These are phyloP conservation scores for Plasmopara viticola DNA, from an alignment of 352 stramenopile genomes.

Conservation along the genomic window DNA sequence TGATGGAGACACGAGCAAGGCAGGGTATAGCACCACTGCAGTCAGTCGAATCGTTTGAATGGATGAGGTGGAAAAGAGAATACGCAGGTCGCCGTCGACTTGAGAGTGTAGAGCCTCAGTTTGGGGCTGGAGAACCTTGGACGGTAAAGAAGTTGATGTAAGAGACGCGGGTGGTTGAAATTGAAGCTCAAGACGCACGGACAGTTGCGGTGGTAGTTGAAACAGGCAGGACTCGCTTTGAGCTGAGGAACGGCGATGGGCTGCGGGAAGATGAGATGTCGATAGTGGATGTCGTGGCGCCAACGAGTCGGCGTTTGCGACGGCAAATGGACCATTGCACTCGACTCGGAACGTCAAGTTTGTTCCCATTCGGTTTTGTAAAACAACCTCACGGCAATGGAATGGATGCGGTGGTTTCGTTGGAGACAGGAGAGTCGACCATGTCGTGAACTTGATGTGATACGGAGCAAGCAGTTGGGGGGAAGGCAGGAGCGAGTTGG, in stretches of 20 bases:
- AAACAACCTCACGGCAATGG: slow-evolving; percentile 43
- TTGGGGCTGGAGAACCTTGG: slow-evolving; percentile 12
- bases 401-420: slow-evolving; percentile 31
- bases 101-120: slow-evolving; percentile 14
- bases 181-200: slow-evolving; percentile 60
- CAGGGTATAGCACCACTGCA: slow-evolving; percentile 40
- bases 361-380: slow-evolving; percentile 55
- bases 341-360: slow-evolving; percentile 69
- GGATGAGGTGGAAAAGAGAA: slow-evolving; percentile 64
- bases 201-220: slow-evolving; percentile 55
- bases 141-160: slow-evolving; percentile 2
- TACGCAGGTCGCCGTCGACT: slow-evolving; percentile 44
- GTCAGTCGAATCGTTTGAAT: slow-evolving; percentile 52
- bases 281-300: slow-evolving; percentile 59
- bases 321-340: slow-evolving; percentile 49
- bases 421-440: slow-evolving; percentile 40
- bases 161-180: slow-evolving; percentile 32
- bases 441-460: slow-evolving; percentile 72
- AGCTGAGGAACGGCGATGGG: slow-evolving; percentile 35
- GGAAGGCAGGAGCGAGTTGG: background rate
- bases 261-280: slow-evolving; percentile 39
- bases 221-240: slow-evolving; percentile 69
- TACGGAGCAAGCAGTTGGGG: slow-evolving; percentile 14
- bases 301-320: slow-evolving; percentile 56
- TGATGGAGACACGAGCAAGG: slow-evolving; percentile 56